phyloP scores from a whole-genome alignment of 2,329 filamentous ascomycete genomes.

The Epichloe baconii region DNA sequence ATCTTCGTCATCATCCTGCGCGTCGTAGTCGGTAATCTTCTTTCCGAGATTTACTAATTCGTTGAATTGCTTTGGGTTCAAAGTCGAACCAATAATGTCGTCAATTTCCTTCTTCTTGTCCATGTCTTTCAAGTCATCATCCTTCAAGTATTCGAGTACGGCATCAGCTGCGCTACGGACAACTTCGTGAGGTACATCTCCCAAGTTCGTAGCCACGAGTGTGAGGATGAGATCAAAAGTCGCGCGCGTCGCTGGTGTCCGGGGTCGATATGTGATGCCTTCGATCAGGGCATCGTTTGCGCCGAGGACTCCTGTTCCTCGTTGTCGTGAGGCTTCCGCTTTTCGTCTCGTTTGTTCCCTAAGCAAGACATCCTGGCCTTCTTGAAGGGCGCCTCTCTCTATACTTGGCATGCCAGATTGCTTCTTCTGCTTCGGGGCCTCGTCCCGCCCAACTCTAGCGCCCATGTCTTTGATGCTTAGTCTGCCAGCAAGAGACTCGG shows the following conservation, averaged over 20 bases:
- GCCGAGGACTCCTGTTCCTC: slow-evolving; percentile 67
- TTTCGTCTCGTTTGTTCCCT: slow-evolving; percentile 81
- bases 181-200: slow-evolving; percentile 84
- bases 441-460: slow-evolving; percentile 63
- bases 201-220: slow-evolving; percentile 74
- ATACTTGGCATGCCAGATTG: slow-evolving; percentile 53
- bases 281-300: slow-evolving; percentile 80
- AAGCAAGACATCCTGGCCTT: slow-evolving; percentile 72
- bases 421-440: slow-evolving; percentile 72
- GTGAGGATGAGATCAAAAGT: slow-evolving; percentile 93
- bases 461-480: slow-evolving; percentile 95
- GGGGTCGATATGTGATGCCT: slow-evolving; percentile 80
- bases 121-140: slow-evolving; percentile 90
- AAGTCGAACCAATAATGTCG: slow-evolving; percentile 71
- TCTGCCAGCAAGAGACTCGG: slow-evolving; percentile 88
- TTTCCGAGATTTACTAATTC: slow-evolving; percentile 92
- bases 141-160: slow-evolving; percentile 81
- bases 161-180: slow-evolving; percentile 90
- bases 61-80: slow-evolving; percentile 87
- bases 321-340: slow-evolving; percentile 52
- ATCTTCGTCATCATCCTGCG: slow-evolving; percentile 87
- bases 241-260: slow-evolving; percentile 79
- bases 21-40: slow-evolving; percentile 97
- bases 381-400: slow-evolving; percentile 61
- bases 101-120: slow-evolving; percentile 98